Conservation (phyloP, 306 rosid species). For the Styphnolobium japonicum region DNA sequence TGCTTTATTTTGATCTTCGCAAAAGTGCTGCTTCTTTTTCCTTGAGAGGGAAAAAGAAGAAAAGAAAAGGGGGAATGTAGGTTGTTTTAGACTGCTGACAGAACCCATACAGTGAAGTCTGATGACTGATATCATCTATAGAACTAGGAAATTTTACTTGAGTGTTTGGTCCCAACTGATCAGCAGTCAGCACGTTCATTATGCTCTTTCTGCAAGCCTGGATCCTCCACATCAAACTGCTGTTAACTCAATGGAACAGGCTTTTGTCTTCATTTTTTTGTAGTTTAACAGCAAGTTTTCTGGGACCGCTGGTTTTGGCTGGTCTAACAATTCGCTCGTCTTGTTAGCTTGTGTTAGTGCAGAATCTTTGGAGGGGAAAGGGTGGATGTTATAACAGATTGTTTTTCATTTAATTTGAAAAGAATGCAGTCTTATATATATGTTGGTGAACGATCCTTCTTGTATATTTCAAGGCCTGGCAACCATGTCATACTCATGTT, state of each 20-base stretch:
- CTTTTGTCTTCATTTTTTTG: background rate
- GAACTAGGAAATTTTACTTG: background rate
- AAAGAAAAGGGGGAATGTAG: background rate
- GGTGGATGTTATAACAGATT: background rate
- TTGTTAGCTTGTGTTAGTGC: background rate
- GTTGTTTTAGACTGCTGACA: background rate
- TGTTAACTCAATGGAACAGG: background rate
- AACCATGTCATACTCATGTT: background rate
- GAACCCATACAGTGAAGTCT: background rate
- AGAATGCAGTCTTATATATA: background rate
- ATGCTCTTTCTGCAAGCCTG: background rate
- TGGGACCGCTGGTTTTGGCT: slow-evolving; percentile 1
- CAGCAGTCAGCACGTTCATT: background rate
- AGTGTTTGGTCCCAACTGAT: background rate
- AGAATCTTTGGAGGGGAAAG: background rate
- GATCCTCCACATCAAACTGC: background rate
- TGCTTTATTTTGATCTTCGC: background rate
- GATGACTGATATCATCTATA: background rate
- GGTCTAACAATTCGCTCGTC: background rate
- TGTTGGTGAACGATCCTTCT: background rate
- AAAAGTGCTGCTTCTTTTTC: background rate
- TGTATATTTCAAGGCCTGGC: background rate
- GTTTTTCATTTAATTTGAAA: background rate
- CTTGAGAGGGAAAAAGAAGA: background rate
- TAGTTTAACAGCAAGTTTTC: background rate